Percentiles rank a stretch among this genome's conserved stretches.
Conservation (phyloP, 202 grass and related monocot species). For the Carex sylvatica region DNA sequence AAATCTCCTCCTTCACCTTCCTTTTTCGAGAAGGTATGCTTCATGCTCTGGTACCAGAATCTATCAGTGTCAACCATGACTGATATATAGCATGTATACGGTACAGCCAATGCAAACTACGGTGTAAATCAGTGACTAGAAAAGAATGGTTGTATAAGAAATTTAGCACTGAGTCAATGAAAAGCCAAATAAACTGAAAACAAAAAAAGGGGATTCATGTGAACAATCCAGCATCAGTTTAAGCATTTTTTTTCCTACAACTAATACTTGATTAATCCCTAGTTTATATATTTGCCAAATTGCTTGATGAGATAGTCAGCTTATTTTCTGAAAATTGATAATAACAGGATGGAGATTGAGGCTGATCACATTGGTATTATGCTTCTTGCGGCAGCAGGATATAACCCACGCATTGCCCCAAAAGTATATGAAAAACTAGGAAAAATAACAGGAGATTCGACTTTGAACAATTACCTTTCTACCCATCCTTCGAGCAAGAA, state of each 20-base stretch:
- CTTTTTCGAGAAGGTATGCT: constrained; percentile 79
- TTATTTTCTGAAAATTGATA: constrained; percentile 11
- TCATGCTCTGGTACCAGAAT: neutral
- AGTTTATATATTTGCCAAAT: neutral
- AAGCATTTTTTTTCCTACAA: neutral
- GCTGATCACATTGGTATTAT: constrained; percentile 87
- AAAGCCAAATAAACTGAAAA: neutral
- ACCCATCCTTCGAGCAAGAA: constrained; percentile 95
- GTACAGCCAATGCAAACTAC: neutral
- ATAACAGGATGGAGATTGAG: constrained; percentile 88
- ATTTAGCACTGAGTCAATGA: neutral
- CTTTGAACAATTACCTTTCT: constrained; percentile 59
- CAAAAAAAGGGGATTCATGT: neutral
- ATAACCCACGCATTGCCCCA: constrained; percentile 68
- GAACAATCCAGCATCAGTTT: neutral
- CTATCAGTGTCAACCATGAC: neutral
- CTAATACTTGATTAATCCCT: neutral
- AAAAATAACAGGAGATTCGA: constrained; percentile 58
- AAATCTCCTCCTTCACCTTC: constrained; percentile 65
- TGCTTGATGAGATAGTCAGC: neutral
- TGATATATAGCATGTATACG: neutral
- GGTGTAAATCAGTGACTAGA: neutral
- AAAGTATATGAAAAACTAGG: constrained; percentile 71
- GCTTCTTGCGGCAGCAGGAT: constrained; percentile 76
- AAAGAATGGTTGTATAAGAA: constrained; percentile 9